A percentile compares a stretch with the other conserved stretches of the same genome.
Evolutionary conservation across 148 eudicot species (phyloP).

Genomic region (Polygonum aviculare): DNA sequence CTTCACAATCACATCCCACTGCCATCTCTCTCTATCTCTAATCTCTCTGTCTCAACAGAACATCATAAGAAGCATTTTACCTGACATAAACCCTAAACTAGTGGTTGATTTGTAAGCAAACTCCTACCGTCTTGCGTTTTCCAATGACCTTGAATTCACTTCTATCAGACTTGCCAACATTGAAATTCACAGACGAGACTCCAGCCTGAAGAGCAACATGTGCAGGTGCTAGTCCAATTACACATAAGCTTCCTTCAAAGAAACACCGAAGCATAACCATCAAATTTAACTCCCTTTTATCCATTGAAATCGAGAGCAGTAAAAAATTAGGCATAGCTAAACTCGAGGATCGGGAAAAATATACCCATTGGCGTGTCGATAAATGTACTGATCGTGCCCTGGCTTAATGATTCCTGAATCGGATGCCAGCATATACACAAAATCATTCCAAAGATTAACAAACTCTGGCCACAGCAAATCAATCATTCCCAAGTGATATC

Average conservation of each 20-base stretch:
- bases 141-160: conserved; percentile 82
- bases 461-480: neutral
- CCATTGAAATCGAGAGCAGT: neutral
- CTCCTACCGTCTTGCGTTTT: conserved; percentile 73
- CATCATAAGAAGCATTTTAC: neutral
- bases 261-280: conserved; percentile 1
- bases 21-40: conserved; percentile 8
- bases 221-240: conserved; percentile 70
- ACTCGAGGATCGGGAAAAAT: neutral
- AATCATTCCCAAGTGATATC: neutral
- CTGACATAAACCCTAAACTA: conserved; percentile 7
- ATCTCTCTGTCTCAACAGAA: neutral
- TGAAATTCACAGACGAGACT: conserved; percentile 68
- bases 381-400: conserved; percentile 88
- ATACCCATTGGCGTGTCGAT: conserved; percentile 95
- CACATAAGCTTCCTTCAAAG: conserved; percentile 51
- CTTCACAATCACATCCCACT: neutral
- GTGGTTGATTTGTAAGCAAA: conserved; percentile 23
- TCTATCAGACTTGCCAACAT: conserved; percentile 86
- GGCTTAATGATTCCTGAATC: conserved; percentile 37
- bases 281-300: neutral
- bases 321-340: neutral
- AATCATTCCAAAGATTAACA: neutral
- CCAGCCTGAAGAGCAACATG: conserved; percentile 77
- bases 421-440: neutral